Conservation (phyloP, 805 yeast genomes). For the Wickerhamiella bombiphila region DNA sequence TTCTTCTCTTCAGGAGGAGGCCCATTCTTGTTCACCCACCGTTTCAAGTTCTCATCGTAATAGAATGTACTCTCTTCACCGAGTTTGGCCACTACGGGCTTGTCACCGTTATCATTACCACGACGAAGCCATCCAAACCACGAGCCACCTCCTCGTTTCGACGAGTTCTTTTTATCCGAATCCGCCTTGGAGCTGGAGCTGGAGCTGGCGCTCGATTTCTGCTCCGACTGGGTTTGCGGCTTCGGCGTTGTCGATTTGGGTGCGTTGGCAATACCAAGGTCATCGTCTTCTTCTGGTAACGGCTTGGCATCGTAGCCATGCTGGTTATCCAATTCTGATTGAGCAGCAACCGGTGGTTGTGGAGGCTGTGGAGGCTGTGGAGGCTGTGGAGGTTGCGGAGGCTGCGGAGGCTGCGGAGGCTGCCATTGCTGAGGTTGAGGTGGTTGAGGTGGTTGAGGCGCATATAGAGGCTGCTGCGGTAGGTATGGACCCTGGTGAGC, state of each 20-base stretch:
- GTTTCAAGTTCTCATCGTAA: conserved; percentile 67
- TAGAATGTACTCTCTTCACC: conserved; percentile 64
- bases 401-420: neutral
- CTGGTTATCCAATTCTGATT: neutral
- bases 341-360: neutral
- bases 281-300: conserved; percentile 11
- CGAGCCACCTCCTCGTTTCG: conserved; percentile 4
- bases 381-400: neutral
- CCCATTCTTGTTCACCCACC: conserved; percentile 75
- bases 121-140: conserved; percentile 48
- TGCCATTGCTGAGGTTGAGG: conserved; percentile 1
- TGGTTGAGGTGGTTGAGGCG: conserved; percentile 1
- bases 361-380: neutral
- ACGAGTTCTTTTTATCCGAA: conserved; percentile 1
- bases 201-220: neutral
- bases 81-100: conserved; percentile 68
- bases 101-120: conserved; percentile 41
- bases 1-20: conserved; percentile 22
- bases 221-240: conserved; percentile 1
- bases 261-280: conserved; percentile 10
- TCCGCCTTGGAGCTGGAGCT: no score
- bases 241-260: conserved; percentile 8
- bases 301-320: neutral
- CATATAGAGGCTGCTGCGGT: neutral
- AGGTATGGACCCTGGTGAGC: no score